Evolutionary conservation across 495 filamentous ascomycete genomes (phyloP), one percentile per base, ranked within the genome.

Genomic region (Penicillium arizonense): DNA sequence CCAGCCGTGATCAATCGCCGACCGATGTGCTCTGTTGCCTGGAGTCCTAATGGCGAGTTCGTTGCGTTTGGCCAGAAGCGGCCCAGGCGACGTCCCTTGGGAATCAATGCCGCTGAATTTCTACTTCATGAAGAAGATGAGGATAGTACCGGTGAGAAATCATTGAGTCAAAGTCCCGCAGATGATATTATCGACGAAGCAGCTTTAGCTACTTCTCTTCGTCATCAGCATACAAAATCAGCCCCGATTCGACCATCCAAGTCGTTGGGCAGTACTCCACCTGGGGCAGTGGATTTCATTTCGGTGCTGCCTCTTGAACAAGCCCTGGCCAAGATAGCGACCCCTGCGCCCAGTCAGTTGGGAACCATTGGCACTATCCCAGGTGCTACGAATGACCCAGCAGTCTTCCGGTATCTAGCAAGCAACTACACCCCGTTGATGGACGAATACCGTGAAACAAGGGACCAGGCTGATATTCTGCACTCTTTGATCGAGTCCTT

Each of bases 1-100:
- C 82, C 87, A 16, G 86, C 90, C 61, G 82, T 89, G n/a, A 80
- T 91, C 44, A 88, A 91, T 51, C 71, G 67, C 44, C 68, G 73
- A 24, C 72, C 72, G 28, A 72, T 69, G 40, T 77, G 75, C 50
- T 69, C 75, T 5, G 67, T 73, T 12, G 73, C 71, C 20, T 78
- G 75, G 75, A 76, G 73, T 28, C 75, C 74, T 9, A 72, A 62
- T 60, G 75, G 74, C 6, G 72, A 72, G 20, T 65, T 77, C 32
- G 62, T 75, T 38, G 75, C 73, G n/a, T 78, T 82, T 39, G 65
- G 64, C 30, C 74, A 82, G 57, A 77, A 71, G 53, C 68, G 81
- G 42, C 71, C 69, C 6, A 62, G 64, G 32, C 77, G 77, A 45
- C 69, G 71, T 34, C 62, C 55, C 35, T 61, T 58, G 42, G 69